Conservation (phyloP, 495 filamentous ascomycete genomes). For the Xylaria curta region DNA sequence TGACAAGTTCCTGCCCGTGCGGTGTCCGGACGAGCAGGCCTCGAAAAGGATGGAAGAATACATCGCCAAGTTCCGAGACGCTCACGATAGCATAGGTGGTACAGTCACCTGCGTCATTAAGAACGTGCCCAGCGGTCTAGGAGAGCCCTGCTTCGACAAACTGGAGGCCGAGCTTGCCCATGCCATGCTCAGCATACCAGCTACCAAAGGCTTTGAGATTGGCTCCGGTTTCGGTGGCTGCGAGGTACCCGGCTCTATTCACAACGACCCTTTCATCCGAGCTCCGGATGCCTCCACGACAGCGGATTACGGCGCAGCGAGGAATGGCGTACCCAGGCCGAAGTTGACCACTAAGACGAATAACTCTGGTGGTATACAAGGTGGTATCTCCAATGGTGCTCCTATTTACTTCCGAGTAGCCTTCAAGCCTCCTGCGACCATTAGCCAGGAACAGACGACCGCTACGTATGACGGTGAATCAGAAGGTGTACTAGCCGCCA, state of each 20-base stretch:
- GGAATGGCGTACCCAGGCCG: constrained; percentile 48
- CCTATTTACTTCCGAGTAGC: constrained; percentile 93
- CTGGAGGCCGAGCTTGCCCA: constrained; percentile 92
- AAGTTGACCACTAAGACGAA: constrained; percentile 89
- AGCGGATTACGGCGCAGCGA: constrained; percentile 44
- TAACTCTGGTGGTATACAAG: constrained; percentile 95
- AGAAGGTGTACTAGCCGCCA: constrained; percentile 84
- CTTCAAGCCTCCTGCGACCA: constrained; percentile 96
- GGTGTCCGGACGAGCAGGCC: constrained; percentile 76
- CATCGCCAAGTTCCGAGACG: constrained; percentile 81
- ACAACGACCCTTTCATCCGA: constrained; percentile 88
- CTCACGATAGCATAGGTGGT: constrained; percentile 90
- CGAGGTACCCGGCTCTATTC: constrained; percentile 84
- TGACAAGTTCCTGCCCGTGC: constrained; percentile 81
- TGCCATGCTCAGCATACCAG: constrained; percentile 96
- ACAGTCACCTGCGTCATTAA: constrained; percentile 96
- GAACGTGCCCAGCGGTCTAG: constrained; percentile 85
- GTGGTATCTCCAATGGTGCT: constrained; percentile 94
- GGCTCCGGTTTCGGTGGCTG: constrained; percentile 92
- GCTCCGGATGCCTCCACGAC: constrained; percentile 50
- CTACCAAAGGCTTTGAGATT: constrained; percentile 96
- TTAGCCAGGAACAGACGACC: constrained; percentile 88
- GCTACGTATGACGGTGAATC: constrained; percentile 74
- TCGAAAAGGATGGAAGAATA: constrained; percentile 76
- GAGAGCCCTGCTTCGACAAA: constrained; percentile 96